These are phyloP conservation scores for Neopestalotiopsis sp. DNA, from an alignment of 2,329 filamentous ascomycete genomes.

Conservation along the genomic window DNA sequence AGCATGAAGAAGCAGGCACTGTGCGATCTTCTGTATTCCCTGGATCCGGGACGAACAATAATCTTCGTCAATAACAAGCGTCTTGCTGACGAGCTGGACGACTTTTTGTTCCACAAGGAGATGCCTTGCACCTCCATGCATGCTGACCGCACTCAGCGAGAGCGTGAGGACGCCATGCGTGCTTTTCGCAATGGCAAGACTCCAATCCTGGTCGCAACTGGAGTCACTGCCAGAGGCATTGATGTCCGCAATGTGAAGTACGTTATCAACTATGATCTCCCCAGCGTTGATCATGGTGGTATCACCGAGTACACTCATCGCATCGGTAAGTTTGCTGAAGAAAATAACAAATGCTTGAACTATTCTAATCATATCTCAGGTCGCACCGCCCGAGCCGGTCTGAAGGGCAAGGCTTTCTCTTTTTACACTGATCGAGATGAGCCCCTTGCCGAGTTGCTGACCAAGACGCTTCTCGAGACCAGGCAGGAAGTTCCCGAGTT, in stretches of 20 bases:
- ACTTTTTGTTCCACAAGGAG: constrained; percentile 80
- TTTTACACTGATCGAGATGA: constrained; percentile 85
- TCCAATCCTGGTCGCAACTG: constrained; percentile 86
- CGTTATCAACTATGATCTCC: constrained; percentile 93
- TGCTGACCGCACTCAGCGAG: constrained; percentile 81
- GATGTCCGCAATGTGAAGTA: constrained; percentile 88
- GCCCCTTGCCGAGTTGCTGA: constrained; percentile 73
- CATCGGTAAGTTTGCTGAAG: constrained; percentile 68
- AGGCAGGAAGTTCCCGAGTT: constrained; percentile 84
- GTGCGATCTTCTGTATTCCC: constrained; percentile 72
- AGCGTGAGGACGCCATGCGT: constrained; percentile 91
- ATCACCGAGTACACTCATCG: constrained; percentile 94
- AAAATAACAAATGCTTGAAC: neutral
- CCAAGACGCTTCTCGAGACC: constrained; percentile 82
- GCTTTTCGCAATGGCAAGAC: constrained; percentile 77
- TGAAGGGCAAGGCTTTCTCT: constrained; percentile 83
- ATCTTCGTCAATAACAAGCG: constrained; percentile 88
- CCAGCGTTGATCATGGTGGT: constrained; percentile 75
- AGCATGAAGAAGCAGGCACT: constrained; percentile 73
- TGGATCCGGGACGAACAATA: constrained; percentile 78
- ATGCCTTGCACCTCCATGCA: constrained; percentile 91
- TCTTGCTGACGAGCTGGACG: constrained; percentile 83
- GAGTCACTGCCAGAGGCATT: constrained; percentile 85
- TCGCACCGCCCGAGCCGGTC: constrained; percentile 92
- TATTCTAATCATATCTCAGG: constrained; percentile 53